Evolutionary conservation across 257 asterid genomes (phyloP).

Genomic region (Petrea volubilis): DNA sequence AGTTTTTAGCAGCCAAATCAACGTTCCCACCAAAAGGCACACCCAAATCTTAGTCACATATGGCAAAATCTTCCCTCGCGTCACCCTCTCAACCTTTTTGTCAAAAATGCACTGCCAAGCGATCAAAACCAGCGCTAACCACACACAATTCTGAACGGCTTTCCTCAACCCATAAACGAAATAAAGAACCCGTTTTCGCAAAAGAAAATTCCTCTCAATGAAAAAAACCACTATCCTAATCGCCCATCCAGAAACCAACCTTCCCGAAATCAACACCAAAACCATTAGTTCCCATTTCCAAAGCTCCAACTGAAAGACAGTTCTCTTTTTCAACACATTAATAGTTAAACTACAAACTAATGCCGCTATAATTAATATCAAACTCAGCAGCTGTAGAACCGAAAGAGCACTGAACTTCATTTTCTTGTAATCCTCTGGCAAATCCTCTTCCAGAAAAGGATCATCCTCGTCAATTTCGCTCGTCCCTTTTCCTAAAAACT

Average conservation of each 20-base stretch:
- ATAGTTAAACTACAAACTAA: constrained; percentile 56
- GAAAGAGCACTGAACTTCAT: constrained; percentile 54
- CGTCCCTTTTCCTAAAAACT: constrained; percentile 39
- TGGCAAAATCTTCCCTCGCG: constrained; percentile 42
- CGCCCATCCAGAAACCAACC: constrained; percentile 82
- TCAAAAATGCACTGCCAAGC: constrained; percentile 84
- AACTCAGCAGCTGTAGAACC: constrained; percentile 54
- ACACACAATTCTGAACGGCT: constrained; percentile 79
- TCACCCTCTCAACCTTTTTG: constrained; percentile 50
- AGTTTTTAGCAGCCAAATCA: constrained; percentile 78
- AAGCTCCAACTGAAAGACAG: constrained; percentile 38
- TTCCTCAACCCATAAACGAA: constrained; percentile 84
- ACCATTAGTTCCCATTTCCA: constrained; percentile 93
- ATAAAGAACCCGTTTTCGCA: constrained; percentile 75
- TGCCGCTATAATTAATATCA: constrained; percentile 51
- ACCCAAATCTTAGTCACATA: constrained; percentile 74
- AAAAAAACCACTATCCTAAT: constrained; percentile 63
- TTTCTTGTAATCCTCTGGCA: constrained; percentile 71
- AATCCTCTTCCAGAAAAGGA: constrained; percentile 73
- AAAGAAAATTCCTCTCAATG: constrained; percentile 64
- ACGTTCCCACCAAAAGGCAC: constrained; percentile 74
- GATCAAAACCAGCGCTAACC: constrained; percentile 72
- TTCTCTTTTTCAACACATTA: constrained; percentile 24
- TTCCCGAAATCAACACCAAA: constrained; percentile 74
- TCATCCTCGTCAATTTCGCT: constrained; percentile 81